Conservation (phyloP, 805 yeast genomes). For the Danielozyma ontarioensis region DNA sequence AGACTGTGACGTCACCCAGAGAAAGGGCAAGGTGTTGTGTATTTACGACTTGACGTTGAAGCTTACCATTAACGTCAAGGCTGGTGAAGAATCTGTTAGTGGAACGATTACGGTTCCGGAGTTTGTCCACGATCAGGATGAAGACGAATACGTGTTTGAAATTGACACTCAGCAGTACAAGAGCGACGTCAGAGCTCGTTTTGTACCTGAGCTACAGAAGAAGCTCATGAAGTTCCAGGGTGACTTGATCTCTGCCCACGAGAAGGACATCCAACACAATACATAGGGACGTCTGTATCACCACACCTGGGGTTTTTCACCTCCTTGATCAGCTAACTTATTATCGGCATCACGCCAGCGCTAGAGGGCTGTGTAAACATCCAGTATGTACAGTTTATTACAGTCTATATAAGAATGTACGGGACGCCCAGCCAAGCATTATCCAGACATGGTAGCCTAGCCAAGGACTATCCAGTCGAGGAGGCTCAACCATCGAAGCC, state of each 20-base stretch:
- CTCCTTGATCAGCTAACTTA: too few species aligned
- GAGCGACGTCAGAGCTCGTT: slow-evolving; percentile 39
- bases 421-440: too few species aligned
- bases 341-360: too few species aligned
- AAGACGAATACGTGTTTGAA: slow-evolving; percentile 55
- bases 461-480: too few species aligned
- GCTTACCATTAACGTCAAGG: slow-evolving; percentile 34
- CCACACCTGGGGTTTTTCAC: too few species aligned
- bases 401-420: too few species aligned
- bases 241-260: slow-evolving; percentile 58
- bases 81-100: slow-evolving; percentile 28
- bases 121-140: slow-evolving; percentile 72
- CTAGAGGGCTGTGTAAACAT: too few species aligned
- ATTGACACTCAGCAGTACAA: slow-evolving; percentile 34
- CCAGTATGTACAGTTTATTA: too few species aligned
- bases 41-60: slow-evolving; percentile 61
- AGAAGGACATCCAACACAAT: slow-evolving; percentile 54
- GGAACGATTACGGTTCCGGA: slow-evolving; percentile 56
- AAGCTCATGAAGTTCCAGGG: slow-evolving; percentile 55
- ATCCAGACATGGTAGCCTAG: too few species aligned
- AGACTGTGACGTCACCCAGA: slow-evolving; percentile 78
- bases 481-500: slow-evolving; percentile 70
- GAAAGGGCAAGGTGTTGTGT: slow-evolving; percentile 77
- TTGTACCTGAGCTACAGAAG: slow-evolving; percentile 48
- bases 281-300: too few species aligned